Conservation (phyloP, 225 moss, liverwort and hornwort genomes). For the Antitrichia curtipendula region DNA sequence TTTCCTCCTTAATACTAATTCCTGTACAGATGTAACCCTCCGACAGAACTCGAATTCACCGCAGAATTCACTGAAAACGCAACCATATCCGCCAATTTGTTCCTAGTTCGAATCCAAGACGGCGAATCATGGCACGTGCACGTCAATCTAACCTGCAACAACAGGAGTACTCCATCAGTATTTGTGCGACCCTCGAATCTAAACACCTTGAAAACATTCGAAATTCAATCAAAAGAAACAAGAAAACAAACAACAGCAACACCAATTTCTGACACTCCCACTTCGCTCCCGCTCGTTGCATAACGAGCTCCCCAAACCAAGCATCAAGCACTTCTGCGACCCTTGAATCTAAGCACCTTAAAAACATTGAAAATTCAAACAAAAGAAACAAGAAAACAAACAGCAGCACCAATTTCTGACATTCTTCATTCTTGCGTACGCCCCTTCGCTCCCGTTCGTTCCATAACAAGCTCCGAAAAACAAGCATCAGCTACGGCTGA, state of each 20-base stretch:
- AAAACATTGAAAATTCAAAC: not conserved
- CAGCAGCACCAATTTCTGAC: not conserved
- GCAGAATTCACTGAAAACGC: not conserved
- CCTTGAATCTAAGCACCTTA: not conserved
- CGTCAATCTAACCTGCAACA: not conserved
- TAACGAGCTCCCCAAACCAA: not conserved
- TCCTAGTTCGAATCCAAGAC: not conserved
- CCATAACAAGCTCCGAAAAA: not conserved
- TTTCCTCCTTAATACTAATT: not conserved
- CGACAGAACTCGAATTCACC: not conserved
- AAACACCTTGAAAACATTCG: not conserved
- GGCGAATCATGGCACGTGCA: not conserved
- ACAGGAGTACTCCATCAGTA: not conserved
- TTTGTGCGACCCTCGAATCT: not conserved
- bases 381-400: not conserved
- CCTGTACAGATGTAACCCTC: not conserved
- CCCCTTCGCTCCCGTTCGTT: not conserved
- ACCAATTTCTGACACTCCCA: not conserved
- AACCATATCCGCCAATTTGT: not conserved
- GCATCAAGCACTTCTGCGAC: not conserved
- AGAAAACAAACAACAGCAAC: not conserved
- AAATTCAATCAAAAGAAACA: not conserved
- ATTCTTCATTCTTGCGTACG: not conserved
- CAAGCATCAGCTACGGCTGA: not conserved
- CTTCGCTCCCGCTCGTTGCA: not conserved